Base-by-base conservation (phyloP, 345 rosid genomes). In the Moricandia arvensis region DNA sequence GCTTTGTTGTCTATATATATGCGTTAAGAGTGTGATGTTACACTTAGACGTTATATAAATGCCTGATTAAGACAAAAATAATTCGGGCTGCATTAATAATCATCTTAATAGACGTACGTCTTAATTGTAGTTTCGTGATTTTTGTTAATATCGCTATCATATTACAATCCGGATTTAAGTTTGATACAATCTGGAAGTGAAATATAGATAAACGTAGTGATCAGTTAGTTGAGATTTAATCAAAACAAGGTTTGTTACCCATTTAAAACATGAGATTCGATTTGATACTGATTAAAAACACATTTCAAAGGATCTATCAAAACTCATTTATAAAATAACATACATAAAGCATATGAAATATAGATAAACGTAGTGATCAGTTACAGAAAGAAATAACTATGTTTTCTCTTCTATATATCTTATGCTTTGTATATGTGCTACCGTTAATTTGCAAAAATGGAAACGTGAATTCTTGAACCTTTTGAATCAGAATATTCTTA, bases 1-100 rank as follows among this genome's bases (percentile, higher is more conserved):
- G 59, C 26, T 24, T 18, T 13, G 15, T 18, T 63, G 66, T 63
- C 43, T 71, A 63, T 77, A 38, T 69, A 51, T 69, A 76, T 15
- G 24, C 38, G 54, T 38, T 63, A 21, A 63, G 59, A 24, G 8
- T 63, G 45, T 63, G 51, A 11, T 37, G 67, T 38, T 33, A 11
- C 33, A 41, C 27, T 59, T 17, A 18, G 31, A 45, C 10, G n/a
- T 41, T 59, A 43, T 43, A 6, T 61, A 31, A 68, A 45, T 33
- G 33, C 47, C 24, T 31, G 24, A 41, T 41, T 45, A 15, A 30
- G 5, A 59, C 12, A 0, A 31, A 60, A 37, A 38, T 12, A n/a
- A 30, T n/a, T 13, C 0, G 5, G 35, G 21, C 7, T 10, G 7
- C 18, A 59, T 58, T 59, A 16, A 3, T n/a, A 3, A 12, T 59